Base-by-base conservation (phyloP, 2,329 filamentous ascomycete genomes). In the Sphaerulina vaccinii region DNA sequence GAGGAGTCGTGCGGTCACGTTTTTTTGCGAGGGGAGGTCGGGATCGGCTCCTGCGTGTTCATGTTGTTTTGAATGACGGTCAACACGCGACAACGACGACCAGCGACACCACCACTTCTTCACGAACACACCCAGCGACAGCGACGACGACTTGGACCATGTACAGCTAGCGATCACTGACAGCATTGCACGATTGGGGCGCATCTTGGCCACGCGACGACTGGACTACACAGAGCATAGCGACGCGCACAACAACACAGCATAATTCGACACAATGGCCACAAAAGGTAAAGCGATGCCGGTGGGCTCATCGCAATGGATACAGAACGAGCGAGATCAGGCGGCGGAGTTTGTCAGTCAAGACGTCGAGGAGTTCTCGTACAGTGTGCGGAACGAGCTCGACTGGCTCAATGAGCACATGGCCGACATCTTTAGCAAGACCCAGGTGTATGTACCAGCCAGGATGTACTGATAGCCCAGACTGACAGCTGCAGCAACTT, bases 371-470 rank as follows among this genome's bases (percentile, higher is more conserved):
- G 95, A 99, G 73, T 95, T 97, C 67, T 83, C 88, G 37, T 97
- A 88, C 73, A 90, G 90, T 23, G 91, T 89, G 56, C 84, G 88
- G 52, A 95, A 97, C 72, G 93, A 99, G 70, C 77, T 97, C 66
- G 91, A 97, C 69, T 99, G 93, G 93, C 78, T 99, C 63, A 97
- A 99, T 67, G 93, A 97, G 74, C 93, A 99, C 71, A 96, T 99
- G 92, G 83, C 84, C 43, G 90, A 95, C 58, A 89, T 99, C 65
- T 95, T 97, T 69, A 86, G 85, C 64, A 84, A 86, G 63, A 87
- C 90, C 66, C 84, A 91, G 72, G 82, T 90, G 93, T 96, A 82
- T 65, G 87, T 24, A 21, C 23, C 3, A 22, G 3, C 19, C n/a
- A 10, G 7, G 3, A 8, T 7, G n/a, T 11, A 29, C 19, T 2